Evolutionary conservation across 148 eudicot species (phyloP), one percentile per base, ranked within the genome.

Genomic region (Amaranthus palmeri): DNA sequence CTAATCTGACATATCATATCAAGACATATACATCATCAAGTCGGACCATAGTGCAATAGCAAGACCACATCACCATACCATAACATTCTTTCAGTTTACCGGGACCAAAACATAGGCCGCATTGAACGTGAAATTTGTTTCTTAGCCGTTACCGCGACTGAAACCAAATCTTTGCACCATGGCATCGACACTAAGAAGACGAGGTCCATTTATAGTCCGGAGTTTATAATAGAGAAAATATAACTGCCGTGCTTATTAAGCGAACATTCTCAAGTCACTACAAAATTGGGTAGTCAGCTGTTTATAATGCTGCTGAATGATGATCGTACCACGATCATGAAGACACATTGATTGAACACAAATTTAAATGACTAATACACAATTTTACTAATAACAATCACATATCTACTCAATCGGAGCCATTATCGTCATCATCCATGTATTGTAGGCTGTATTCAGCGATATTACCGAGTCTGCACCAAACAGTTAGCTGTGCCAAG

Each of bases 241-340:
- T 18, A 50, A n/a, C 60, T 66, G 72, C 58, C 63, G 74, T 69
- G 65, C 72, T 74, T 65, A 70, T 15, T 70, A 74, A 70, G 75
- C 78, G 57, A 70, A 51, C 13, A 52, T 53, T 67, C 75, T 70
- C 72, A 65, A 65, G 71, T 74, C 7, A 60, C 74, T 79, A 75
- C 78, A 75, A 82, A 82, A 72, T 76, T 68, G 77, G 36, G 77
- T 45, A 63, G 74, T 78, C 74, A 65, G 62, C 54, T 71, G 62
- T 65, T 43, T 72, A 60, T 53, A 71, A 48, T 42, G 52, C 70
- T 68, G 67, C 78, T 55, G 62, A 25, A 25, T 25, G 36, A 25
- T 25, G 36, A 54, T 75, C 76, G 68, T 81, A 74, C 79, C 74
- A 54, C 71, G 73, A 75, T 71, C 70, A 68, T 55, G 74, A 76